Evolutionary conservation across 2,329 filamentous ascomycete species (phyloP).

Genomic region (Ophiocordyceps camponoti-saundersi): DNA sequence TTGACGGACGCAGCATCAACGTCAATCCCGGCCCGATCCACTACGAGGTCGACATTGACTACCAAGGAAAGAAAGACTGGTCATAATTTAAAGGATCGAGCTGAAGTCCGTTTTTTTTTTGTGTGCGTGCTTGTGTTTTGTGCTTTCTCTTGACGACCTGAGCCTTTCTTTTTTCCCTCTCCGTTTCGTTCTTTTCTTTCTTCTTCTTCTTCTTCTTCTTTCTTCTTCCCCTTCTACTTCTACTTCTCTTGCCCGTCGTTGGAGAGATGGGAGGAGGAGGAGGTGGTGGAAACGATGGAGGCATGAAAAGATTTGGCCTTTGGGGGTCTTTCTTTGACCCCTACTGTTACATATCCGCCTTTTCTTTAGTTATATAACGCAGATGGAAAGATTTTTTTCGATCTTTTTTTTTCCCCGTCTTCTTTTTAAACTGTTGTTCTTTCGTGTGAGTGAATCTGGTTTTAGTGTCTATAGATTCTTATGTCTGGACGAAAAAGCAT

Average conservation of each 20-base stretch:
- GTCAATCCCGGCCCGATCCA: constrained; percentile 5
- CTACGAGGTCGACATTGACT: neutral
- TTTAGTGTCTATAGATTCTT: too few relatives aligned
- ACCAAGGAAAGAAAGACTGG: neutral
- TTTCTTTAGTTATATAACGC: neutral
- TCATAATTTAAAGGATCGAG: too few relatives aligned
- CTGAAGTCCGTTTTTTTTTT: neutral
- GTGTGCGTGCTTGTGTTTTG: neutral
- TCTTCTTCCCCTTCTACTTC: neutral
- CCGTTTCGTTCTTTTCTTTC: too few relatives aligned
- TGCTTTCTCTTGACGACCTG: neutral
- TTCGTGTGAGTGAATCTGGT: neutral
- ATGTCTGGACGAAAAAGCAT: too few relatives aligned
- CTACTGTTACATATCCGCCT: neutral
- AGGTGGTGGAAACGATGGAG: neutral
- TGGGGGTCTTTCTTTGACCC: neutral
- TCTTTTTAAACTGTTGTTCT: too few relatives aligned
- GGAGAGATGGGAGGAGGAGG: neutral
- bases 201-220: neutral
- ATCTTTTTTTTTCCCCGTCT: too few relatives aligned
- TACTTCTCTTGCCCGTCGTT: neutral
- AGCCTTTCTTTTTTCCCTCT: neutral
- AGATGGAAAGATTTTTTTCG: neutral
- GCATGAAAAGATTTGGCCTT: neutral
- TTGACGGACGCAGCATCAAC: constrained; percentile 24